Evolutionary conservation across 257 asterid genomes (phyloP), one percentile per base, ranked within the genome.

Genomic region (Vinca minor): DNA sequence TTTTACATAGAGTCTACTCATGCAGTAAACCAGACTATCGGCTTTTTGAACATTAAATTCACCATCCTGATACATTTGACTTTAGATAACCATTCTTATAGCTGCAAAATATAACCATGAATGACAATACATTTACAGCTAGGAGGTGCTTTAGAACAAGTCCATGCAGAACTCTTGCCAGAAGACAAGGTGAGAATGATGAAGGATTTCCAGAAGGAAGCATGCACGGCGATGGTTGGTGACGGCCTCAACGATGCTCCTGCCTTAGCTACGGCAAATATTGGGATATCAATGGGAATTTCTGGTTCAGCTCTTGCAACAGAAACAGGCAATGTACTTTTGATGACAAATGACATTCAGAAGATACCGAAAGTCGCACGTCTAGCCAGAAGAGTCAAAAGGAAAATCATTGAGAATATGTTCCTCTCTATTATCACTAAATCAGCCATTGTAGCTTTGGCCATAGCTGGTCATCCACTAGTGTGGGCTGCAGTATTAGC

Each of bases 251-350:
- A 91, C 25, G 96, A 91, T 62, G 96, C 98, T 31, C 91, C 86
- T 6, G 98, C 98, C 10, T 71, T 91, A 47, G 87, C 95, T 32
- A 82, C 89, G 1, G 94, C 98, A 2, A 82, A 88, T 35, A 71
- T 91, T 3, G 98, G 98, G 13, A 86, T 91, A 62, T 86, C 98
- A 2, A 91, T 91, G 98, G 98, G 98, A 0, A 77, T 91, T 23
- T 83, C 94, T 0, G 98, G 98, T 38, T 91, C 98, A 0, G 87
- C 94, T 0, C 87, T 91, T 0, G 96, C 96, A 13, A 83, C 86
- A 1, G 98, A 88, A 53, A 78, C 96, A 0, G 96, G 96, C 1
- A 82, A 84, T 42, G 36, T 91, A 2, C 76, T 88, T 10, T 88
- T 91, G 0, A 86, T 88, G 92, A 76, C 98, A 3, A 88, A 91